Conservation (phyloP, 2,329 filamentous ascomycete species). For the Fusarium sp. region DNA sequence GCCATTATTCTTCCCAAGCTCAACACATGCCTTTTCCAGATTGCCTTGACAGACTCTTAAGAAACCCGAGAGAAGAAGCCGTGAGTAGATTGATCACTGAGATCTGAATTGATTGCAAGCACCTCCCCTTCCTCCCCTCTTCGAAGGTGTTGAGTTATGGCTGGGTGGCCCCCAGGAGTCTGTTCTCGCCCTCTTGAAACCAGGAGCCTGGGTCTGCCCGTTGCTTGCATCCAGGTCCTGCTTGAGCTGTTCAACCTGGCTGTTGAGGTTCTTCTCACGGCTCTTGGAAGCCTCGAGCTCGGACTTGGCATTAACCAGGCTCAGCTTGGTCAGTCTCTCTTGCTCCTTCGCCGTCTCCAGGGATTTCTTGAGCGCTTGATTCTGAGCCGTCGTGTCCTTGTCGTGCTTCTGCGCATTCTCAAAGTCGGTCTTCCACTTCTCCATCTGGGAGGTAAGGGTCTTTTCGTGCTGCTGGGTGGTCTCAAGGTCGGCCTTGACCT, state of each 20-base stretch:
- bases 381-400: not conserved
- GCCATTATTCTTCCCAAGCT: not conserved
- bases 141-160: not conserved
- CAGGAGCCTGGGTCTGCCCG: not conserved
- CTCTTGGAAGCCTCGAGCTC: not conserved
- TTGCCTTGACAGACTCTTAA: not conserved
- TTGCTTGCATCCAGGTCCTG: not conserved
- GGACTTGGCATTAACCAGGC: not conserved
- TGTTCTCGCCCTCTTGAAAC: not conserved
- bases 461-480: not conserved
- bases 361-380: not conserved
- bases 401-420: slow-evolving; percentile 6
- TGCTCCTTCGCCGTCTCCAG: not conserved
- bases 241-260: not conserved
- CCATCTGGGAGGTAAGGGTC: not conserved
- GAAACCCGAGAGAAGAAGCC: not conserved
- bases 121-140: not conserved
- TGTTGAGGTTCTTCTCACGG: not conserved
- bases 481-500: not conserved
- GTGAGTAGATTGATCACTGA: not conserved
- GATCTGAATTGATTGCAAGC: not conserved
- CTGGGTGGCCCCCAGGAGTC: not conserved
- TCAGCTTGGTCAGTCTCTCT: slow-evolving; percentile 4
- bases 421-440: slow-evolving; percentile 4
- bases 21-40: not conserved